These are phyloP conservation scores for Lablab purpureus DNA, from an alignment of 306 rosid species.

Conservation along the genomic window DNA sequence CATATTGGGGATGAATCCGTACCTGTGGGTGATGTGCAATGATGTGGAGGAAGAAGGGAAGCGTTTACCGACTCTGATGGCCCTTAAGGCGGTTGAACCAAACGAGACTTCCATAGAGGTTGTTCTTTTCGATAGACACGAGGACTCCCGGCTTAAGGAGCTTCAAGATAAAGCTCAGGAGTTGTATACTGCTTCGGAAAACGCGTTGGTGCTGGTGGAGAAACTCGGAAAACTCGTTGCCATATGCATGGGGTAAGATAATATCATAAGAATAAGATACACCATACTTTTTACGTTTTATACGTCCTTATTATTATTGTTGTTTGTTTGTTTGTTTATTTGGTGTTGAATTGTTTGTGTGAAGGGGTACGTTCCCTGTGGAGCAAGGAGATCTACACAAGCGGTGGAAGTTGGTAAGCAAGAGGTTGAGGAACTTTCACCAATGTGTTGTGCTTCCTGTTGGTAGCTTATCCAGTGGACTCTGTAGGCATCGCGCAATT, in stretches of 20 bases:
- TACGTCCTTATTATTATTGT: neutral
- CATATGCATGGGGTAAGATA: constrained; percentile 85
- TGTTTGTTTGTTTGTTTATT: neutral
- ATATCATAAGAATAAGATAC: neutral
- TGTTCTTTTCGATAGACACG: constrained; percentile 71
- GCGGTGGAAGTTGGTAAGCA: constrained; percentile 89
- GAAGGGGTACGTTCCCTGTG: constrained; percentile 82
- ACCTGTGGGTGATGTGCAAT: constrained; percentile 94
- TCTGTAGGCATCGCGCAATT: constrained; percentile 95
- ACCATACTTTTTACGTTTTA: neutral
- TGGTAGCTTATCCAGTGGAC: constrained; percentile 88
- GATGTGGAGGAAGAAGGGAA: constrained; percentile 77
- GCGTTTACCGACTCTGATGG: constrained; percentile 70
- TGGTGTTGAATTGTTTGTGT: constrained; percentile 34
- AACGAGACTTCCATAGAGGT: constrained; percentile 82
- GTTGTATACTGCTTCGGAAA: constrained; percentile 78
- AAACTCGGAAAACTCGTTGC: constrained; percentile 94
- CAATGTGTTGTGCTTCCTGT: constrained; percentile 91
- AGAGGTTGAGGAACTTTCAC: constrained; percentile 76
- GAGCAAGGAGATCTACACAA: constrained; percentile 87
- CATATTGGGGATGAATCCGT: constrained; percentile 97
- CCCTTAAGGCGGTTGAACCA: constrained; percentile 78
- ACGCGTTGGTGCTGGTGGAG: constrained; percentile 73
- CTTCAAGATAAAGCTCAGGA: constrained; percentile 92
- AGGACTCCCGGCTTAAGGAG: constrained; percentile 79